Conservation (phyloP, 2,329 filamentous ascomycete species). For the Cladophialophora bantiana region DNA sequence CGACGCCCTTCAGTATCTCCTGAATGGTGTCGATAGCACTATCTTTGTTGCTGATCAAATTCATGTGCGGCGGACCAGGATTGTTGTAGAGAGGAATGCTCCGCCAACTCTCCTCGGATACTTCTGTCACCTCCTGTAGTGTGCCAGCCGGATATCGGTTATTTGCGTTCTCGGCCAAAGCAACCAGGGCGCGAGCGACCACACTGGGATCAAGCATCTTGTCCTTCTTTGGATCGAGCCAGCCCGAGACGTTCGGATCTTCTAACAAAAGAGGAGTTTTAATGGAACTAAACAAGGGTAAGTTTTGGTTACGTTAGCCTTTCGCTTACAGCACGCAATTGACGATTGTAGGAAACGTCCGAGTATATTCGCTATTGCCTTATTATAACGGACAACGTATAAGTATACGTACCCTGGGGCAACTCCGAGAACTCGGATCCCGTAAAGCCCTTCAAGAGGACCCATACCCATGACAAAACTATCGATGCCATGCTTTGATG, state of each 20-base stretch:
- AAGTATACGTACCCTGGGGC: slow-evolving; percentile 9
- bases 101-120: background rate
- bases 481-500: slow-evolving; percentile 57
- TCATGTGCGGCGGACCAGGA: background rate
- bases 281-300: background rate
- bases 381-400: too few species aligned
- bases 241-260: background rate
- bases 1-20: too few species aligned
- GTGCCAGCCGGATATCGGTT: background rate
- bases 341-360: too few species aligned
- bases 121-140: background rate
- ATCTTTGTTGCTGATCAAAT: background rate
- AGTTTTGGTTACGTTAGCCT: too few species aligned
- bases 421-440: slow-evolving; percentile 35
- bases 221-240: background rate
- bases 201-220: background rate
- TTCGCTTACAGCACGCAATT: too few species aligned
- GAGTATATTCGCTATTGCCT: too few species aligned
- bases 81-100: background rate
- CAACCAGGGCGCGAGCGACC: background rate
- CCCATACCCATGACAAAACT: slow-evolving; percentile 59
- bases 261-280: background rate
- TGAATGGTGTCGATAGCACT: background rate
- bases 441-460: slow-evolving; percentile 54
- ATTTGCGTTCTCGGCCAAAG: background rate